Evolutionary conservation across 192 early-diverging fungal genomes (phyloP).

Genomic region (Podila horticola): DNA sequence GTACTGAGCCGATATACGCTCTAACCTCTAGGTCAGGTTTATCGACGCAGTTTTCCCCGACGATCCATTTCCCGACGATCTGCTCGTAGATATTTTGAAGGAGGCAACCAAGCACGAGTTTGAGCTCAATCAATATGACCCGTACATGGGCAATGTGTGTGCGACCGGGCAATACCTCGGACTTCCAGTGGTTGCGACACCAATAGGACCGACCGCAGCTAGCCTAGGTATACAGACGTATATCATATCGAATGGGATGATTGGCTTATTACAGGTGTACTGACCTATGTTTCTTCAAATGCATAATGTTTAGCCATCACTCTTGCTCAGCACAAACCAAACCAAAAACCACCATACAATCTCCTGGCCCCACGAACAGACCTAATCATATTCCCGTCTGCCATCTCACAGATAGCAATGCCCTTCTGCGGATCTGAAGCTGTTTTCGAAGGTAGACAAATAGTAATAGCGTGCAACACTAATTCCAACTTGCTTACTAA

Average conservation of each 20-base stretch:
- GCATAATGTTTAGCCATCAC: background rate
- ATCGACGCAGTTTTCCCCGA: background rate
- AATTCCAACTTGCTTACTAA: too few species aligned
- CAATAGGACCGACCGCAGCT: background rate
- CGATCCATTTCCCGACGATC: background rate
- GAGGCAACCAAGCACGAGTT: background rate
- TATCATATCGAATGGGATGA: too few species aligned
- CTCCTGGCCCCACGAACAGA: background rate
- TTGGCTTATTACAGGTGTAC: too few species aligned
- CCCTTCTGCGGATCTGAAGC: background rate
- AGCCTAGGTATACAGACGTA: background rate
- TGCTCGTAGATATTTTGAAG: background rate
- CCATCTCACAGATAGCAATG: background rate
- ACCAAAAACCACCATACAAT: background rate
- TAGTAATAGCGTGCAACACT: background rate
- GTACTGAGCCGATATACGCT: background rate
- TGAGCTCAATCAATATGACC: slow-evolving; percentile 1
- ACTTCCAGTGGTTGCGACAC: background rate
- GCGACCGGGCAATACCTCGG: background rate
- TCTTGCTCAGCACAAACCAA: background rate
- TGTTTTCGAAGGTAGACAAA: background rate
- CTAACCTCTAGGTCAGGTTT: background rate
- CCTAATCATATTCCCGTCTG: background rate
- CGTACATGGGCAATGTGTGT: background rate
- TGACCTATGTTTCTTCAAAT: background rate